Percentiles rank a stretch among this genome's conserved stretches.
phyloP scores from a whole-genome alignment of 768 basidiomycete species.

The Suillus alpinus region DNA sequence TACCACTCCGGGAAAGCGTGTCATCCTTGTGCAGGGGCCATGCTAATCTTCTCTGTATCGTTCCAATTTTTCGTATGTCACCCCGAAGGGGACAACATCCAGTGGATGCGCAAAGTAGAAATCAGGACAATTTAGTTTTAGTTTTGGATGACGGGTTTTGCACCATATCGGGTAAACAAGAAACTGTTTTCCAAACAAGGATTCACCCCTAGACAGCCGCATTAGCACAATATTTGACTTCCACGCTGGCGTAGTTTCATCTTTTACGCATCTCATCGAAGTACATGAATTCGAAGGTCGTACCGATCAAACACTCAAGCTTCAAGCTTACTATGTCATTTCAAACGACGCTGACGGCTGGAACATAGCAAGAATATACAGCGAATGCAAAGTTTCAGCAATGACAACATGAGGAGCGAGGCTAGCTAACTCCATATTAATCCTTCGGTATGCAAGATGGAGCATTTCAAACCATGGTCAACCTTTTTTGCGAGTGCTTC shows the following conservation, averaged over 20 bases:
- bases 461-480: constrained; percentile 20
- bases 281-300: background rate
- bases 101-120: background rate
- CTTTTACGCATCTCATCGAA: background rate
- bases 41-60: constrained; percentile 99
- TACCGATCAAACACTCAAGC: background rate
- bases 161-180: background rate
- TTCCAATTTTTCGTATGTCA: constrained; percentile 98
- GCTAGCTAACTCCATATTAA: background rate
- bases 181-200: too few species aligned
- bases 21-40: constrained; percentile 99
- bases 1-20: constrained; percentile 97
- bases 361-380: background rate
- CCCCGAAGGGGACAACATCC: constrained; percentile 73
- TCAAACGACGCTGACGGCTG: background rate
- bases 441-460: background rate
- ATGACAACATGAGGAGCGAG: background rate
- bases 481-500: constrained; percentile 21
- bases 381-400: background rate
- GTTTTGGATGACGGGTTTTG: background rate
- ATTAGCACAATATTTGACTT: too few species aligned
- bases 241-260: background rate
- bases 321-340: background rate
- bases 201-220: too few species aligned
- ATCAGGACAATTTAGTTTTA: background rate